phyloP scores from a whole-genome alignment of 2,329 filamentous ascomycete species.

The Stagonosporopsis rhizophila region DNA sequence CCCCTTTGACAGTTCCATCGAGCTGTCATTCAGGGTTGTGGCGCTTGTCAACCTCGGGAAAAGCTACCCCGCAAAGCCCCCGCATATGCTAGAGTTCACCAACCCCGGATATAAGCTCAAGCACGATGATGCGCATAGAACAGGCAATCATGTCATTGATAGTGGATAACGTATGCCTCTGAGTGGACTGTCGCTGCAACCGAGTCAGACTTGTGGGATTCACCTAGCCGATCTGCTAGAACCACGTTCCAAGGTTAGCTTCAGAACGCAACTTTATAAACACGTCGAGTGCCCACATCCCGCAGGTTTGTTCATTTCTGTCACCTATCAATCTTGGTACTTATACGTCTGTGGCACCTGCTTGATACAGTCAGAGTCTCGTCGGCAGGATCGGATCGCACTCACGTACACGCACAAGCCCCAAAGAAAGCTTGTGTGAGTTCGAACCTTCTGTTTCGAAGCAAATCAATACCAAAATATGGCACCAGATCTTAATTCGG shows the following conservation, averaged over 20 bases:
- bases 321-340: too few species aligned
- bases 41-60: background rate
- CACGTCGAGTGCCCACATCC: background rate
- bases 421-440: background rate
- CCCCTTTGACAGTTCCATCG: background rate
- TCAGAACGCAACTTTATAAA: background rate
- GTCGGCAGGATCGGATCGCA: background rate
- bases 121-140: background rate
- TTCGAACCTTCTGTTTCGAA: too few species aligned
- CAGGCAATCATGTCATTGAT: background rate
- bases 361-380: background rate
- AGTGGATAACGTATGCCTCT: background rate
- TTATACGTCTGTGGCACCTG: background rate
- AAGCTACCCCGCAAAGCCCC: constrained; percentile 10
- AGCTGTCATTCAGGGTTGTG: background rate
- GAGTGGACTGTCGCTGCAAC: background rate
- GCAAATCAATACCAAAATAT: constrained; percentile 29
- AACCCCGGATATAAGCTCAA: background rate
- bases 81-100: background rate
- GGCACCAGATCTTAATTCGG: constrained; percentile 53
- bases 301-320: too few species aligned
- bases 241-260: background rate
- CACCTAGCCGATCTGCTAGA: background rate
- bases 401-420: background rate
- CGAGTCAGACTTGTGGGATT: background rate